phyloP scores from a whole-genome alignment of 2,329 filamentous ascomycete genomes.

The Xylariaceae sp. region DNA sequence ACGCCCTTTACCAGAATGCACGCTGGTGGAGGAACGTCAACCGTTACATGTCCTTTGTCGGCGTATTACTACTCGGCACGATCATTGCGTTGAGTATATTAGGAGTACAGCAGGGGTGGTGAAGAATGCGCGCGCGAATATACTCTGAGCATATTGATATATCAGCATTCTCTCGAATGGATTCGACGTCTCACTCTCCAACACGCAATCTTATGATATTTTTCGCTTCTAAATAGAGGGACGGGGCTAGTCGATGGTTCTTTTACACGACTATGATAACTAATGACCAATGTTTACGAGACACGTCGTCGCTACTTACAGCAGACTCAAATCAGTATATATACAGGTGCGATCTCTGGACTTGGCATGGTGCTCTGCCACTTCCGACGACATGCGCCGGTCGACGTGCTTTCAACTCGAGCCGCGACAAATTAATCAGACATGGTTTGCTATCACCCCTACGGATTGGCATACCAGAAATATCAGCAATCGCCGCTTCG shows the following conservation, averaged over 20 bases:
- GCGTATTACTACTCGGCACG: conserved; percentile 49
- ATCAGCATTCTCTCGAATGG: background rate
- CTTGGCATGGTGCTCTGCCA: background rate
- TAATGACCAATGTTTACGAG: conserved; percentile 19
- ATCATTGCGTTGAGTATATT: conserved; percentile 48
- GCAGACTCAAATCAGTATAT: conserved; percentile 7
- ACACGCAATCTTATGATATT: conserved; percentile 9
- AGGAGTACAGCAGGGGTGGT: conserved; percentile 48
- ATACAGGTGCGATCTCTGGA: conserved; percentile 3
- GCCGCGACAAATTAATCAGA: background rate
- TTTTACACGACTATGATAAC: conserved; percentile 18
- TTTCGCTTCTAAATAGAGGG: conserved; percentile 6
- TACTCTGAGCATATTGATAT: background rate
- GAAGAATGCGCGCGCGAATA: conserved; percentile 15
- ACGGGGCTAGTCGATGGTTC: conserved; percentile 1
- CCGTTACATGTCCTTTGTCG: conserved; percentile 52
- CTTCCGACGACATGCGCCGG: conserved; percentile 7
- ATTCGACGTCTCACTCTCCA: conserved; percentile 6
- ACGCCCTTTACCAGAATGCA: conserved; percentile 47
- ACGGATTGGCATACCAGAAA: background rate
- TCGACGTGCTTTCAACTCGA: conserved; percentile 3
- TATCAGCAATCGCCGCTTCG: background rate
- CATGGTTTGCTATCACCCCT: background rate
- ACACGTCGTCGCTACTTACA: conserved; percentile 10
- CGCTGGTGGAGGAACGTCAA: conserved; percentile 58